Evolutionary conservation across 352 stramenopile species (phyloP).

Genomic region (Globisporangium irregulare): DNA sequence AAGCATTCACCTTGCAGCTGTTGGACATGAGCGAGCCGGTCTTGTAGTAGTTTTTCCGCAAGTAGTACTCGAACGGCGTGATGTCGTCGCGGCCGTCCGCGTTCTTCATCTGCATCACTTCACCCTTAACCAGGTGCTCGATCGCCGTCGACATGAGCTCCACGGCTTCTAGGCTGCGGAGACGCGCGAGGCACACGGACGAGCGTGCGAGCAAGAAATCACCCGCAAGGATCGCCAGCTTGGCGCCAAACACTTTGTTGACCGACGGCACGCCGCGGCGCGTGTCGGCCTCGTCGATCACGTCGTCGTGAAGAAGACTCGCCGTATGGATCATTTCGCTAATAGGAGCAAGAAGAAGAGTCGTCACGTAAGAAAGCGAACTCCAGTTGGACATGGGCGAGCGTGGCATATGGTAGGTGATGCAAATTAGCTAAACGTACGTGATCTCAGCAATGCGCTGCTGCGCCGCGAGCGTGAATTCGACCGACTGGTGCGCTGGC

Average conservation of each 20-base stretch:
- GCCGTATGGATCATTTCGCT: slow-evolving; percentile 99
- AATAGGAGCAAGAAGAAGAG: slow-evolving; percentile 3
- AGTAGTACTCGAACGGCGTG: slow-evolving; percentile 93
- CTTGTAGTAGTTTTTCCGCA: slow-evolving; percentile 99
- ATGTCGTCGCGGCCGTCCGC: slow-evolving; percentile 60
- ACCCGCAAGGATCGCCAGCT: slow-evolving; percentile 97
- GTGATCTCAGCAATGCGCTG: slow-evolving; percentile 84
- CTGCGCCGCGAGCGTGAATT: slow-evolving; percentile 73
- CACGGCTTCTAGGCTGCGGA: slow-evolving; percentile 94
- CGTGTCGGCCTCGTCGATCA: slow-evolving; percentile 98
- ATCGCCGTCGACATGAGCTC: slow-evolving; percentile 98
- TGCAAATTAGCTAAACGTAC: slow-evolving; percentile 30
- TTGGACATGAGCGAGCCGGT: slow-evolving; percentile 99
- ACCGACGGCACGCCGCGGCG: slow-evolving; percentile 92
- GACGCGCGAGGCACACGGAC: slow-evolving; percentile 92
- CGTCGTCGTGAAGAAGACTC: slow-evolving; percentile 98
- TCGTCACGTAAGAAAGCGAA: not conserved
- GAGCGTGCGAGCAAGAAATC: slow-evolving; percentile 97
- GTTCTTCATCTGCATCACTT: slow-evolving; percentile 99
- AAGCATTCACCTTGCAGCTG: slow-evolving; percentile 75
- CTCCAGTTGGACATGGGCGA: too few relatives aligned
- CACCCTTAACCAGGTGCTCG: slow-evolving; percentile 98
- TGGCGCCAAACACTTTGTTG: slow-evolving; percentile 98
- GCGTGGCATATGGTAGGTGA: too few relatives aligned
- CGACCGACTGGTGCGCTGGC: slow-evolving; percentile 54